Evolutionary conservation across 192 early-diverging fungal genomes (phyloP), one percentile per base, ranked within the genome.

Genomic region (Gryganskiella cystojenkinii): DNA sequence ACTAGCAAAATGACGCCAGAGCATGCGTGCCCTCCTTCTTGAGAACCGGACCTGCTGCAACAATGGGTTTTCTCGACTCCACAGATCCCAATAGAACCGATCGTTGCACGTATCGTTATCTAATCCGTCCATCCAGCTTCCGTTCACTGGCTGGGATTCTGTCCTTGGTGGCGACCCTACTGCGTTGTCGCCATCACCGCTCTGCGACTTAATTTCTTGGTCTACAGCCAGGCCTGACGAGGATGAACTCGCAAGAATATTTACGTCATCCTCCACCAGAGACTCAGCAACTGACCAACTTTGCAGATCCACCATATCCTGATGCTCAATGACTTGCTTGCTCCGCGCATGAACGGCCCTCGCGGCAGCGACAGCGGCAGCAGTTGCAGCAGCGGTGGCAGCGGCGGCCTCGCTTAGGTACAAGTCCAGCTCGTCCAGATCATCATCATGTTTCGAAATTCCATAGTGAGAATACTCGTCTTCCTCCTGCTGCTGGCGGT

Each of bases 91-190:
- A 24, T 75, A 75, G 33, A 66, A 50, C 33, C 58, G 50, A 19
- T 56, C 64, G 15, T 75, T 75, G 31, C 72, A 75, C 4, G 62
- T 73, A 35, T 66, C 71, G 13, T 60, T 54, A 5, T 73, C 62
- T 14, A 56, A 25, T 0, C 44, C 70, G 5, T 72, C 66, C 37
- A 45, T 59, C 66, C 44, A 68, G 35, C 37, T 40, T 13, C 37
- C 37, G 37, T 13, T 40, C 37, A 40, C 7, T 40, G 37, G 7
- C 13, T 40, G 37, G 7, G 37, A 40, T 40, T 13, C 13, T 40
- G 5, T 5, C 37, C 7, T 40, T 40, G 7, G 37, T n/a, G n/a
- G n/a, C n/a, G n/a, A n/a, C n/a, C n/a, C n/a, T n/a, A n/a, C n/a
- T 45, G 34, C 35, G 22, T 52, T 25, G 30, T 19, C 24, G 13